Conservation (phyloP, 805 yeast genomes). For the Wickerhamiella nectarea region DNA sequence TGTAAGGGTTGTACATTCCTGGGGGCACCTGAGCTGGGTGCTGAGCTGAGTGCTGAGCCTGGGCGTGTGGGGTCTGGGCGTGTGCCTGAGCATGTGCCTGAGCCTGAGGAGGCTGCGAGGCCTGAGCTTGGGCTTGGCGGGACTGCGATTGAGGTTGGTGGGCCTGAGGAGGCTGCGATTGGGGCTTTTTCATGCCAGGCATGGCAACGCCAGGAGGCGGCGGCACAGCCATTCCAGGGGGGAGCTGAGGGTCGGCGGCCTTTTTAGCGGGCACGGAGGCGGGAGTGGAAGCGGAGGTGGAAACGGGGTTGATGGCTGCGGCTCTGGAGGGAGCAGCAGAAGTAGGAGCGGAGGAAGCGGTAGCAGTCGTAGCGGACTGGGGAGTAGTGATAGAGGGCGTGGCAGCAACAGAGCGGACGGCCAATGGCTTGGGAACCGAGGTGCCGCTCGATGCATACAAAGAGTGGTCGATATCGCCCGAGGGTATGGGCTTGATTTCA, state of each 20-base stretch:
- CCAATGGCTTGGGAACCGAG: slow-evolving; percentile 80
- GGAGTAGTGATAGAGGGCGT: background rate
- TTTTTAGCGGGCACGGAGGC: too few relatives aligned
- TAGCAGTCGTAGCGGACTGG: too few relatives aligned
- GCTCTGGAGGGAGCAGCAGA: background rate
- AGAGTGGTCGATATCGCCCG: slow-evolving; percentile 68
- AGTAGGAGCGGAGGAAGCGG: background rate
- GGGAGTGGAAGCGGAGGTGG: background rate
- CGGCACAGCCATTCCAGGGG: background rate
- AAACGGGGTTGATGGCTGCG: too few relatives aligned
- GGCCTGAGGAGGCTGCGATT: background rate
- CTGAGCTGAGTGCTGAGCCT: too few relatives aligned
- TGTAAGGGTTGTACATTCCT: background rate
- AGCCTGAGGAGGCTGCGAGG: background rate
- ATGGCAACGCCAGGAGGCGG: background rate
- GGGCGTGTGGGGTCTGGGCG: background rate
- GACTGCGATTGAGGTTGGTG: background rate
- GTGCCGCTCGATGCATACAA: slow-evolving; percentile 55
- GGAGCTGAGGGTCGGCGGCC: too few relatives aligned
- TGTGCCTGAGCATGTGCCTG: background rate
- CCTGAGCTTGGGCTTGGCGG: background rate
- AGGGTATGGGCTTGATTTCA: slow-evolving; percentile 90
- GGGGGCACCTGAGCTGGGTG: background rate
- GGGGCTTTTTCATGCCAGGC: background rate
- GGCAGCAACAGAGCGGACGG: slow-evolving; percentile 23